Evolutionary conservation across 495 filamentous ascomycete genomes (phyloP).

Genomic region (Aspergillus sparsus): DNA sequence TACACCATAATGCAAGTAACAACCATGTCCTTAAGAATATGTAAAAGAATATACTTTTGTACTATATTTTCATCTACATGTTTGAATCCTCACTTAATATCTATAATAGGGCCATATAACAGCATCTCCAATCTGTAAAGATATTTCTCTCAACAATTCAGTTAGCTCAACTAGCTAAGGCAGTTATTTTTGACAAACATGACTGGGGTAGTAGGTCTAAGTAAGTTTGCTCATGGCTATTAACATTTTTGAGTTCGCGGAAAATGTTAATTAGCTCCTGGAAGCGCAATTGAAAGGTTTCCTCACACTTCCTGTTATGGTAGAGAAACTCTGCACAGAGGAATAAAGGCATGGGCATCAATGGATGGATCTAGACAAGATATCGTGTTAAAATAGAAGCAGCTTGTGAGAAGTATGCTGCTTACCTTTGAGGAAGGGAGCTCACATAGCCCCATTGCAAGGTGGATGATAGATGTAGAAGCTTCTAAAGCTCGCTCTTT

Average conservation of each 20-base stretch:
- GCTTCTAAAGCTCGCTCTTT: too few species aligned
- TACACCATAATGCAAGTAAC: too few species aligned
- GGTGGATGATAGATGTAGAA: slow-evolving; percentile 38
- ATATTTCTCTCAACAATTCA: too few species aligned
- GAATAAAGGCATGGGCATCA: slow-evolving; percentile 25
- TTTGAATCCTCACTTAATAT: too few species aligned
- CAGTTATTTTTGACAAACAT: slow-evolving; percentile 20
- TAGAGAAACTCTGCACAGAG: slow-evolving; percentile 21
- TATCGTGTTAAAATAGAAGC: background rate
- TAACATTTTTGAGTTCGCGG: slow-evolving; percentile 25
- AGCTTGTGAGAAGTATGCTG: background rate
- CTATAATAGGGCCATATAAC: too few species aligned
- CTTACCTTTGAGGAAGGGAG: slow-evolving; percentile 44
- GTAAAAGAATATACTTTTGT: too few species aligned
- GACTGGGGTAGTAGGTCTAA: slow-evolving; percentile 25
- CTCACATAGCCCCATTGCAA: slow-evolving; percentile 43
- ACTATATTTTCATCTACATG: too few species aligned
- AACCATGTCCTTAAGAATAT: too few species aligned
- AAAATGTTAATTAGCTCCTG: slow-evolving; percentile 17
- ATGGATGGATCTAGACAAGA: slow-evolving; percentile 17
- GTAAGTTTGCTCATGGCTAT: slow-evolving; percentile 25
- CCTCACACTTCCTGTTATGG: slow-evolving; percentile 8
- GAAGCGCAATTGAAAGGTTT: slow-evolving; percentile 14
- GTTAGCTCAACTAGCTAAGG: too few species aligned
- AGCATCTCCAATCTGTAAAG: too few species aligned